Evolutionary conservation across 1,284 basidiomycete genomes (phyloP), one percentile per base, ranked within the genome.

Genomic region (Ustilago hordei): DNA sequence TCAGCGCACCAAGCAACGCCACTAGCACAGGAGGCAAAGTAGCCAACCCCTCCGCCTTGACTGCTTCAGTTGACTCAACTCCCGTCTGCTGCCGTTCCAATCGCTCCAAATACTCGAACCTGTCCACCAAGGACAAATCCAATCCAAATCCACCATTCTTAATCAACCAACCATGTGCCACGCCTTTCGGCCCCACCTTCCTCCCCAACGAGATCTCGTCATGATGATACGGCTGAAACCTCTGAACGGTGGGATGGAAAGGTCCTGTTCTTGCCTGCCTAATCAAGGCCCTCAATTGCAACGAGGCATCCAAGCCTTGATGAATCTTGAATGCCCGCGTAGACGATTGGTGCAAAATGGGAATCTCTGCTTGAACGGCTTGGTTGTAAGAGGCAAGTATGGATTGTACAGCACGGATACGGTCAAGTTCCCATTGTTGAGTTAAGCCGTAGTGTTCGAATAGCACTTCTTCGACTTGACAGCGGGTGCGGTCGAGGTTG

Each of bases 21-120:
- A 89, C 89, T 64, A 97, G 86, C 7, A 95, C 92, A 4, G 91
- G 91, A 12, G 95, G 95, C 6, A 95, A 50, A 34, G 71, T 68
- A 2, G 82, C 79, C 47, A 84, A 71, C 35, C 69, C 60, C n/a
- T 45, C n/a, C 19, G 15, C 63, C 8, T 35, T 19, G 23, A n/a
- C 57, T 17, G 19, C 17, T 31, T 32, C 38, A 6, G 60, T 41
- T 28, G 0, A 32, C 34, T 17, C 12, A 6, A 17, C n/a, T 19
- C 2, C 53, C 73, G 60, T 39, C 43, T 75, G 69, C 45, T 77
- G 65, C 6, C 60, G 63, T 19, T 79, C 75, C 12, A 85, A 62
- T 8, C 76, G 70, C 17, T 81, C 80, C 9, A 78, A 60, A 61
- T 66, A 77, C 28, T 77, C 74, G 23, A 77, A 58, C 23, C 80